Conservation (phyloP, 805 yeast species). For the Cyberlindnera euphorbiae region DNA sequence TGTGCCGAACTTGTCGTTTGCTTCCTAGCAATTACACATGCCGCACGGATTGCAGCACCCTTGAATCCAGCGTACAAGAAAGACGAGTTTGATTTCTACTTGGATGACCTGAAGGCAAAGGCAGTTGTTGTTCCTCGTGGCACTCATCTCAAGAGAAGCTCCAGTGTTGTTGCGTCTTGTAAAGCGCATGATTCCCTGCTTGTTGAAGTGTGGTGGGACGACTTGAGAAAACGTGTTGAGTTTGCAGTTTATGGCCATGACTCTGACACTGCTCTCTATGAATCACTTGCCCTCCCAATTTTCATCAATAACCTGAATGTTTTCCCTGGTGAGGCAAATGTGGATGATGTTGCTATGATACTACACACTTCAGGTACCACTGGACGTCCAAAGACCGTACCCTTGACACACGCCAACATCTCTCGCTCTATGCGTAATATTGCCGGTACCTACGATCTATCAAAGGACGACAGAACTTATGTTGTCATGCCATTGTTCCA, state of each 20-base stretch:
- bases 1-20: conserved; percentile 51
- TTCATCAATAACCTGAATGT: conserved; percentile 26
- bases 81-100: conserved; percentile 58
- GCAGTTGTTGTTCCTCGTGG: conserved; percentile 57
- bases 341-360: conserved; percentile 56
- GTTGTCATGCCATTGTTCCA: conserved; percentile 77
- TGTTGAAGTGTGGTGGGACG: conserved; percentile 48
- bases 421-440: conserved; percentile 57
- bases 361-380: conserved; percentile 76
- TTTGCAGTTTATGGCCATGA: conserved; percentile 28
- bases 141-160: conserved; percentile 29
- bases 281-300: conserved; percentile 26
- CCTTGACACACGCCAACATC: conserved; percentile 60
- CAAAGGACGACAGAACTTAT: conserved; percentile 47
- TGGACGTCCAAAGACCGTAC: conserved; percentile 73
- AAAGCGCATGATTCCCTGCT: conserved; percentile 40
- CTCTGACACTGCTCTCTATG: conserved; percentile 26
- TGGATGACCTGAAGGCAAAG: conserved; percentile 53
- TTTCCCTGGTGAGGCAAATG: conserved; percentile 40
- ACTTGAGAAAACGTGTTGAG: conserved; percentile 38
- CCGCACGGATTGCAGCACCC: conserved; percentile 62
- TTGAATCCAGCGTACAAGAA: conserved; percentile 59
- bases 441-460: conserved; percentile 49
- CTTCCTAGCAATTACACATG: conserved; percentile 53
- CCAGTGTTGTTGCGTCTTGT: conserved; percentile 49